Conservation (phyloP, 2,329 filamentous ascomycete species). For the Fusarium bulbicola region DNA sequence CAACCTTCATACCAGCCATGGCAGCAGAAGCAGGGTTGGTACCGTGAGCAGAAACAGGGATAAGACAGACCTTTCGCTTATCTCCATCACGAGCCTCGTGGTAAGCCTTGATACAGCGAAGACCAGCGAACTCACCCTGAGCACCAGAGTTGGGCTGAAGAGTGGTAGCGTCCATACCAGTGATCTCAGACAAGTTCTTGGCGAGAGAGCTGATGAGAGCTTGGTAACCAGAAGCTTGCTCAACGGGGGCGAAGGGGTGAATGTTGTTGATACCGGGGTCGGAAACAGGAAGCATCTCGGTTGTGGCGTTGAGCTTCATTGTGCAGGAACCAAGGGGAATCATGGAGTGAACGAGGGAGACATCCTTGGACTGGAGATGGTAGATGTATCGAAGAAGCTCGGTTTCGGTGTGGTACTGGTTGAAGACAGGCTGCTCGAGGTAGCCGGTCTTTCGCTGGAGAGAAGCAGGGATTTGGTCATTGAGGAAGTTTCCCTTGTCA, state of each 20-base stretch:
- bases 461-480: conserved; percentile 58
- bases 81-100: conserved; percentile 66
- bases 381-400: conserved; percentile 93
- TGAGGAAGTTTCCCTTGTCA: conserved; percentile 48
- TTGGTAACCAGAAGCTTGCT: conserved; percentile 74
- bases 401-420: conserved; percentile 93
- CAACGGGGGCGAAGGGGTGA: conserved; percentile 79
- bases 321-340: conserved; percentile 96
- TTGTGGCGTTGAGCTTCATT: conserved; percentile 96
- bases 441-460: conserved; percentile 78
- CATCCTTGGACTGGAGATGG: conserved; percentile 91
- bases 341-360: conserved; percentile 96
- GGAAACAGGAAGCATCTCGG: conserved; percentile 84
- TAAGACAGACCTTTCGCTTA: conserved; percentile 89
- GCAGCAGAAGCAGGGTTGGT: conserved; percentile 95
- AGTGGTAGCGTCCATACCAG: conserved; percentile 86
- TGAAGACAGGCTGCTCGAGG: conserved; percentile 92
- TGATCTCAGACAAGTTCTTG: conserved; percentile 81
- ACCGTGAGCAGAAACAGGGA: conserved; percentile 93
- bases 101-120: conserved; percentile 87
- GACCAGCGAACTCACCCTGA: conserved; percentile 92
- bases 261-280: conserved; percentile 62
- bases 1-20: conserved; percentile 95
- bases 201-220: conserved; percentile 77
- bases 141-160: conserved; percentile 96